A percentile compares a stretch with the other conserved stretches of the same genome.
phyloP scores from a whole-genome alignment of 2,329 filamentous ascomycete species.

The Clarireedia monteithiana region DNA sequence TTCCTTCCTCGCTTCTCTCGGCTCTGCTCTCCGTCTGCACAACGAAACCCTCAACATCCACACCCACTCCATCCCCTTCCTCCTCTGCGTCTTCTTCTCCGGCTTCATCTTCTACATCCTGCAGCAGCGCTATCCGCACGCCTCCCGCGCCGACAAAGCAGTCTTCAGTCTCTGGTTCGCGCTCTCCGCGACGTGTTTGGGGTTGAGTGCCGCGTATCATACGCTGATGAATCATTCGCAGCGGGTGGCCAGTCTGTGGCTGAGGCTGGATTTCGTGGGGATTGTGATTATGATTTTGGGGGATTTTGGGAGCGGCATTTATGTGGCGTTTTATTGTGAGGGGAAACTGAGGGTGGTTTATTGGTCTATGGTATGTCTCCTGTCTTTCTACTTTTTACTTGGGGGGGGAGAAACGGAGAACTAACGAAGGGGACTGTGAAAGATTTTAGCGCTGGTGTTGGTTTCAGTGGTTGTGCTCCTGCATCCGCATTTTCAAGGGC shows the following conservation, averaged over 20 bases:
- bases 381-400: not conserved
- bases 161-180: not conserved
- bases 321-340: conserved; percentile 8
- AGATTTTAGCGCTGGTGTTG: not conserved
- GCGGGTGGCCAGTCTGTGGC: not conserved
- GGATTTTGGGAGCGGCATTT: conserved; percentile 2
- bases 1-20: not conserved
- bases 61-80: conserved; percentile 1
- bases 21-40: not conserved
- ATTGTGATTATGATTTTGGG: conserved; percentile 7
- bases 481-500: conserved; percentile 5
- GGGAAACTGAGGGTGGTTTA: not conserved
- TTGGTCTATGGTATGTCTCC: conserved; percentile 5
- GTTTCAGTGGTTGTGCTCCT: not conserved
- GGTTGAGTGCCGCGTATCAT: conserved; percentile 2
- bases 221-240: conserved; percentile 7
- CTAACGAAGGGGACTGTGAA: not conserved
- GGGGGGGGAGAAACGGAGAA: not conserved
- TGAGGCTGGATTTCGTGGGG: conserved; percentile 6
- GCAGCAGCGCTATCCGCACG: not conserved
- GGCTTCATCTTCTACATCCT: conserved; percentile 1
- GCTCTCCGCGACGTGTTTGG: not conserved
- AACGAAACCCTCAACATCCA: conserved; percentile 7
- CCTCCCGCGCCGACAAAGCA: not conserved
- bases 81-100: not conserved